These are phyloP conservation scores for Amauroascus verrucosus DNA, from an alignment of 2,329 filamentous ascomycete genomes.

Conservation along the genomic window DNA sequence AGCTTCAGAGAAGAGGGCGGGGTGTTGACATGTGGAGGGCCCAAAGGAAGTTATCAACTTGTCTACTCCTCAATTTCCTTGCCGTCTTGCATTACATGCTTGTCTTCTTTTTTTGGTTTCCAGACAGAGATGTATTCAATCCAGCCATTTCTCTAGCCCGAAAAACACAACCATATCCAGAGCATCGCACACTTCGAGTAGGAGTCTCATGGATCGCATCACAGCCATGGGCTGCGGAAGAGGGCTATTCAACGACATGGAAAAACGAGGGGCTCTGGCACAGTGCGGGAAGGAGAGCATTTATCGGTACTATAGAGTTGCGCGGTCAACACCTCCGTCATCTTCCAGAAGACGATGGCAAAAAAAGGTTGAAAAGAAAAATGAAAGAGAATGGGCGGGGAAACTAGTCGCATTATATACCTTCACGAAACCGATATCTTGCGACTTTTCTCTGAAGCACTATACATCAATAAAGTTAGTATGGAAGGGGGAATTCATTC, in stretches of 20 bases:
- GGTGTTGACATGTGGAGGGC: neutral
- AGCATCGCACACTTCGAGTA: neutral
- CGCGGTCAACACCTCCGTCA: neutral
- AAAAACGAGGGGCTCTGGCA: neutral
- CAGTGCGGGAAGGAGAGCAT: conserved; percentile 2
- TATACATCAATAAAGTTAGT: conserved; percentile 25
- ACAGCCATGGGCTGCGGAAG: neutral
- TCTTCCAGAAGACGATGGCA: no score
- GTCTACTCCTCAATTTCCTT: conserved; percentile 3
- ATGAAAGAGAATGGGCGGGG: neutral
- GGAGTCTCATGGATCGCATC: neutral
- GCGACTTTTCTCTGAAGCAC: conserved; percentile 60
- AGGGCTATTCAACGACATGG: neutral
- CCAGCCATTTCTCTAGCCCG: neutral
- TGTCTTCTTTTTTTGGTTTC: neutral
- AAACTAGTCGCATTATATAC: conserved; percentile 28
- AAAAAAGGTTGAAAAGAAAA: no score
- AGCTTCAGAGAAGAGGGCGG: neutral
- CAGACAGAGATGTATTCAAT: neutral
- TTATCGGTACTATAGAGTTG: conserved; percentile 14
- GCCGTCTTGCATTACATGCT: neutral
- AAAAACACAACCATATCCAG: neutral
- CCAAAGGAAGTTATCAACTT: neutral
- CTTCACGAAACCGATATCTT: conserved; percentile 60
- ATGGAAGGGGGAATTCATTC: neutral